Conservation (phyloP, 2,329 filamentous ascomycete genomes). For the Gaeumannomyces tritici region DNA sequence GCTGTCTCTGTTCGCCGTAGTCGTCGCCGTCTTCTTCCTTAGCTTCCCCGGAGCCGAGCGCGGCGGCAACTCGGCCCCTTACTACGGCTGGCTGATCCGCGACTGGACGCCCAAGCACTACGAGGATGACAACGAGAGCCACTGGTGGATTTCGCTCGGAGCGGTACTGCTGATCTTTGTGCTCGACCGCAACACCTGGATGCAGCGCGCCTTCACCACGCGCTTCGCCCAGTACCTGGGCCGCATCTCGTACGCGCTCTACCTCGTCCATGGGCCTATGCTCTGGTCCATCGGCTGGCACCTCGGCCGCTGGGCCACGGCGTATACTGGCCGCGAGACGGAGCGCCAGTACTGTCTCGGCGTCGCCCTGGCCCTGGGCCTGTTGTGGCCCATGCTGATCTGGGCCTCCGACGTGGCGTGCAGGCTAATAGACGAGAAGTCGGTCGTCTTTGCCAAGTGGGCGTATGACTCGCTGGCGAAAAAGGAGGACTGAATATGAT, state of each 20-base stretch:
- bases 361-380: constrained; percentile 32
- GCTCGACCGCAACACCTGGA: constrained; percentile 10
- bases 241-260: constrained; percentile 50
- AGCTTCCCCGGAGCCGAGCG: constrained; percentile 12
- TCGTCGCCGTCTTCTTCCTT: not conserved
- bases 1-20: not conserved
- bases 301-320: constrained; percentile 5
- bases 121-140: constrained; percentile 9
- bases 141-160: constrained; percentile 18
- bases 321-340: constrained; percentile 35
- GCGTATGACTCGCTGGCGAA: constrained; percentile 30
- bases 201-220: constrained; percentile 19
- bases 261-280: constrained; percentile 50
- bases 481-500: no score
- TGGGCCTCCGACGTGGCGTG: constrained; percentile 48
- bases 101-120: constrained; percentile 9
- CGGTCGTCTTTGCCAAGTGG: constrained; percentile 47
- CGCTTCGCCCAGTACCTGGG: constrained; percentile 36
- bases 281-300: constrained; percentile 41
- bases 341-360: constrained; percentile 31
- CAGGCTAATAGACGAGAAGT: constrained; percentile 43
- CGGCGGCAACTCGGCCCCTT: constrained; percentile 11
- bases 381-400: constrained; percentile 41
- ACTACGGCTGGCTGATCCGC: constrained; percentile 10
- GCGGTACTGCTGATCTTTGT: constrained; percentile 16